Percentiles rank a stretch among this genome's conserved stretches.
Evolutionary conservation across 169 alveolate species (phyloP).

Genomic region (Plasmodium fragile): DNA sequence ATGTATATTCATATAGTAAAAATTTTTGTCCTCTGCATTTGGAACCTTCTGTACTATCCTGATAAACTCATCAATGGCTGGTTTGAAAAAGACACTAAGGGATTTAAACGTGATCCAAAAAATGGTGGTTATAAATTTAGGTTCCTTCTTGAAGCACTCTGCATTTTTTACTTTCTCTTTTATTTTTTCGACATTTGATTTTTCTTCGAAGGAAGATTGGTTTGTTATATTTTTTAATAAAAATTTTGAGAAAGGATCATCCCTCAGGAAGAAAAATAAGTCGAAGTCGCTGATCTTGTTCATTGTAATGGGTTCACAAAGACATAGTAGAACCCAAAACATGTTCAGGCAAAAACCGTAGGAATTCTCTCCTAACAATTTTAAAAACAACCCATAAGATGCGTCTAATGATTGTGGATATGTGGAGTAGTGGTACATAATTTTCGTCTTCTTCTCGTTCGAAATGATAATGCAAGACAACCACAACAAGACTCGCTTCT

Average conservation of each 20-base stretch:
- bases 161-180: conserved; percentile 42
- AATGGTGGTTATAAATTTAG: conserved; percentile 88
- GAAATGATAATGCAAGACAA: conserved; percentile 76
- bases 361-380: conserved; percentile 80
- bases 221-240: conserved; percentile 20
- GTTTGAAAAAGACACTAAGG: conserved; percentile 86
- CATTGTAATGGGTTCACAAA: conserved; percentile 80
- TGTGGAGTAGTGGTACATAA: conserved; percentile 67
- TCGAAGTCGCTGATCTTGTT: conserved; percentile 76
- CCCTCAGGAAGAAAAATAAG: conserved; percentile 74
- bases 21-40: conserved; percentile 77
- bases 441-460: conserved; percentile 78
- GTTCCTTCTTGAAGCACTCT: conserved; percentile 74
- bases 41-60: conserved; percentile 76
- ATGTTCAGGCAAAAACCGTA: conserved; percentile 82
- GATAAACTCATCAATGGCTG: conserved; percentile 82
- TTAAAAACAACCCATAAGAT: conserved; percentile 59
- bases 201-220: conserved; percentile 45
- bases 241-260: conserved; percentile 57
- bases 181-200: conserved; percentile 69
- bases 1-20: conserved; percentile 78
- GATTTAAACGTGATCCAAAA: conserved; percentile 90
- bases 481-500: conserved; percentile 78
- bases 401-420: conserved; percentile 73
- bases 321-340: conserved; percentile 81